Conservation (phyloP, 495 filamentous ascomycete species). For the Xylaria longipes region DNA sequence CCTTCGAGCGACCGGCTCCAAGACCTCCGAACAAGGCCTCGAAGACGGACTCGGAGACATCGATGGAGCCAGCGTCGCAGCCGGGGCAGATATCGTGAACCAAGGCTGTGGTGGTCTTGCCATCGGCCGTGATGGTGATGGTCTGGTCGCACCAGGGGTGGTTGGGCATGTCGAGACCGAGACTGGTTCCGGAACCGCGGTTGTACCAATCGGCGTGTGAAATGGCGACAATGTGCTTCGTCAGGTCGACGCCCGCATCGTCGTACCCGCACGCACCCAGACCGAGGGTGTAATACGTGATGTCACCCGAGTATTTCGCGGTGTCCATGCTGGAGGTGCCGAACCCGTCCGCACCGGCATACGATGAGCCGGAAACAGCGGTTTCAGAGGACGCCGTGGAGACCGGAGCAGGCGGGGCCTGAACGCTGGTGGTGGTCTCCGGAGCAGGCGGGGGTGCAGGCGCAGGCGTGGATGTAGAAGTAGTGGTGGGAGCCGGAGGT, state of each 20-base stretch:
- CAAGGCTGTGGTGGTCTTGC: constrained; percentile 60
- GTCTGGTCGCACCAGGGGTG: constrained; percentile 71
- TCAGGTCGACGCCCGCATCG: constrained; percentile 47
- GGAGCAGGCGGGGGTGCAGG: constrained; percentile 18
- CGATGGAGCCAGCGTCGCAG: constrained; percentile 56
- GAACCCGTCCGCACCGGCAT: constrained; percentile 31
- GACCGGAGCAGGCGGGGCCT: constrained; percentile 26
- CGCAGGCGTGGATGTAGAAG: constrained; percentile 25
- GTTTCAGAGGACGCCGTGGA: constrained; percentile 24
- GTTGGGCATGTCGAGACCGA: constrained; percentile 54
- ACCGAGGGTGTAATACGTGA: constrained; percentile 55
- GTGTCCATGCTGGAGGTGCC: constrained; percentile 22
- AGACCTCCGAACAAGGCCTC: constrained; percentile 47
- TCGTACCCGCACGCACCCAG: constrained; percentile 55
- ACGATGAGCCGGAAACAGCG: constrained; percentile 21
- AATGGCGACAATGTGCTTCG: constrained; percentile 54
- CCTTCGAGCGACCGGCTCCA: constrained; percentile 42
- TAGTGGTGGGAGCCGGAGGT: constrained; percentile 25
- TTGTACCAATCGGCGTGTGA: constrained; percentile 55
- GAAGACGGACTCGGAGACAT: constrained; percentile 56
- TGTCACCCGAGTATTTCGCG: constrained; percentile 43
- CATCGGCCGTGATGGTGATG: constrained; percentile 64
- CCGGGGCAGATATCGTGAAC: constrained; percentile 81
- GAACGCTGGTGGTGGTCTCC: constrained; percentile 8
- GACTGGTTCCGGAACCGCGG: constrained; percentile 42